phyloP scores from a whole-genome alignment of 78 protist species.

The Speleostelium caveatum region DNA sequence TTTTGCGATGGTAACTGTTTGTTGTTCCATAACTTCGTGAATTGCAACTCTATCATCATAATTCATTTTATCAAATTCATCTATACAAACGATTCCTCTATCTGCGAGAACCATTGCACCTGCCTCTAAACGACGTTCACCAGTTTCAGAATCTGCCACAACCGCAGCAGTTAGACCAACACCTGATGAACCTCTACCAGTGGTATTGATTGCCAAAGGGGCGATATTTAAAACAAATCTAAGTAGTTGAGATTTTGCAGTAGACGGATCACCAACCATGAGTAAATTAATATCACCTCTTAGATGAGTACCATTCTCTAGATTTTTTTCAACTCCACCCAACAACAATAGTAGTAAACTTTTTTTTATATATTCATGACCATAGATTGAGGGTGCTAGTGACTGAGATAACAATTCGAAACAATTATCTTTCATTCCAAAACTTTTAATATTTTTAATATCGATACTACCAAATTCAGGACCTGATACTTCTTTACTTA shows the following conservation, averaged over 20 bases:
- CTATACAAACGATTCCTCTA: conserved; percentile 98
- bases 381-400: conserved; percentile 99
- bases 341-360: conserved; percentile 96
- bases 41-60: conserved; percentile 95
- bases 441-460: conserved; percentile 51
- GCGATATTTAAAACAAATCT: conserved; percentile 95
- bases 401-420: conserved; percentile 87
- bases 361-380: conserved; percentile 93
- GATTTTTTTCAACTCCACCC: conserved; percentile 97
- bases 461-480: conserved; percentile 62
- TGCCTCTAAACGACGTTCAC: conserved; percentile 98
- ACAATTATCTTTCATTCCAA: conserved; percentile 28
- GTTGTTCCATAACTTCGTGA: conserved; percentile 99
- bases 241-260: conserved; percentile 99
- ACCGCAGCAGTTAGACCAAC: conserved; percentile 99
- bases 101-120: conserved; percentile 99
- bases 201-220: conserved; percentile 98
- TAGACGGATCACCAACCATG: conserved; percentile 99
- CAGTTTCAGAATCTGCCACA: conserved; percentile 95
- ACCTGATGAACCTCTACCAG: conserved; percentile 99
- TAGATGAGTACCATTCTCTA: conserved; percentile 93
- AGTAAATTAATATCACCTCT: conserved; percentile 97
- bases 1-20: conserved; percentile 99
- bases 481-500: conserved; percentile 22
- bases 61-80: conserved; percentile 99